Evolutionary conservation across 1,284 basidiomycete species (phyloP).

Genomic region (Leccinum colubrinum): DNA sequence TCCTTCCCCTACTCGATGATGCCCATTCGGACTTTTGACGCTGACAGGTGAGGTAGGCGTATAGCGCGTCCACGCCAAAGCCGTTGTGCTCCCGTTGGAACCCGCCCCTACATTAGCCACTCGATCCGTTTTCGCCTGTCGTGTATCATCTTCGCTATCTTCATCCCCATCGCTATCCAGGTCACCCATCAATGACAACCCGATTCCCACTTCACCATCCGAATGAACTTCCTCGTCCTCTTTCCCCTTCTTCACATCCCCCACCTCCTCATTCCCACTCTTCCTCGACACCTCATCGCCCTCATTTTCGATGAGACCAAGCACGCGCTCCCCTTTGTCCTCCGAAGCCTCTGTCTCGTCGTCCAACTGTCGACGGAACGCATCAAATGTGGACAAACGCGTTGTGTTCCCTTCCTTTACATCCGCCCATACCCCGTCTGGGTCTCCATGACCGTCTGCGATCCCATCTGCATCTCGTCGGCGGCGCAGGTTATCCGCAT

Average conservation of each 20-base stretch:
- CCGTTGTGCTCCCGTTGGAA: conserved; percentile 7
- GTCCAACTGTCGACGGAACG: conserved; percentile 21
- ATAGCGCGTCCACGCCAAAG: conserved; percentile 31
- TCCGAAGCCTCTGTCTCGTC: conserved; percentile 13
- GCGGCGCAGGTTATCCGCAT: neutral
- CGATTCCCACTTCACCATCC: conserved; percentile 66
- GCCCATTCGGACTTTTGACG: conserved; percentile 1
- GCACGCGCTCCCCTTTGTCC: conserved; percentile 3
- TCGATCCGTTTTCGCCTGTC: conserved; percentile 2
- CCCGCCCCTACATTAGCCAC: neutral
- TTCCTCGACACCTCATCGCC: neutral
- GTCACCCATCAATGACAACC: conserved; percentile 60
- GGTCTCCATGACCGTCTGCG: neutral
- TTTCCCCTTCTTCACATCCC: neutral
- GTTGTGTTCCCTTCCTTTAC: conserved; percentile 19
- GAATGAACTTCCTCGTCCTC: conserved; percentile 31
- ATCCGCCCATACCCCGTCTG: conserved; percentile 6
- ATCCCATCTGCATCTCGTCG: neutral
- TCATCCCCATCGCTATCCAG: conserved; percentile 35
- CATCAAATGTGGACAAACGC: conserved; percentile 27
- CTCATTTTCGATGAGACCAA: neutral
- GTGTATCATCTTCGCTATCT: conserved; percentile 6
- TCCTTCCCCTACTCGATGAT: conserved; percentile 1
- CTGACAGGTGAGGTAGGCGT: conserved; percentile 24
- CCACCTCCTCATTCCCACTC: neutral